Evolutionary conservation across 75 land plant genomes (phyloP).

Genomic region (Cryptomeria japonica): DNA sequence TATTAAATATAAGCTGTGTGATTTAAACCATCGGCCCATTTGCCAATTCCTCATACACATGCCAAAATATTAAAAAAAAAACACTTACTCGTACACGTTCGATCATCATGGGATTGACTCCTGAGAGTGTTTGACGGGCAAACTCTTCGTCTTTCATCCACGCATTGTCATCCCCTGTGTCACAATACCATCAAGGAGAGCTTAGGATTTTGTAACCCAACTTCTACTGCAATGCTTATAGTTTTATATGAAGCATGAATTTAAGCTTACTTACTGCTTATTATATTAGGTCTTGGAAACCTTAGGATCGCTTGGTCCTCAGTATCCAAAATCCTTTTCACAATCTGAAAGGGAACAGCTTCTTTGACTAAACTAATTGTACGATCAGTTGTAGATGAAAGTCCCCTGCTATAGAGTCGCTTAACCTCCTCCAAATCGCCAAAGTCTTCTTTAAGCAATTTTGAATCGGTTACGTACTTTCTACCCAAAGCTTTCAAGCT

Average conservation of each 20-base stretch:
- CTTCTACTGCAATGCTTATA: too few relatives aligned
- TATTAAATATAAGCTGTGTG: too few relatives aligned
- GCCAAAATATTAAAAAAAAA: too few relatives aligned
- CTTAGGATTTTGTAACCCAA: too few relatives aligned
- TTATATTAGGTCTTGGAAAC: slow-evolving; percentile 8
- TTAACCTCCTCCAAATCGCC: slow-evolving; percentile 16
- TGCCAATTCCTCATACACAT: too few relatives aligned
- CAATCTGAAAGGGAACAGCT: neutral
- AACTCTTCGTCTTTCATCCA: slow-evolving; percentile 40
- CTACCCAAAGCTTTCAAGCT: slow-evolving; percentile 14
- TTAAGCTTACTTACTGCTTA: neutral
- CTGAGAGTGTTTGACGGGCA: slow-evolving; percentile 36
- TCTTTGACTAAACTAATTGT: neutral
- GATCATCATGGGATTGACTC: slow-evolving; percentile 38
- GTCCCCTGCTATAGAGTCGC: slow-evolving; percentile 19
- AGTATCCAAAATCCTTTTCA: neutral
- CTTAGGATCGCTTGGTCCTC: neutral
- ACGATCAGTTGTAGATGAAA: neutral
- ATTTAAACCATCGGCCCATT: too few relatives aligned
- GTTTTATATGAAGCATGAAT: neutral
- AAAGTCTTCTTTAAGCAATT: neutral
- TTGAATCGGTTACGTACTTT: neutral
- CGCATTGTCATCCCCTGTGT: slow-evolving; percentile 13
- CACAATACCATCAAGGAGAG: too few relatives aligned
- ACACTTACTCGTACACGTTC: slow-evolving; percentile 5